Percentiles rank a stretch among this genome's conserved stretches.
Conservation (phyloP, 2,329 filamentous ascomycete species). For the Parascedosporium putredinis region DNA sequence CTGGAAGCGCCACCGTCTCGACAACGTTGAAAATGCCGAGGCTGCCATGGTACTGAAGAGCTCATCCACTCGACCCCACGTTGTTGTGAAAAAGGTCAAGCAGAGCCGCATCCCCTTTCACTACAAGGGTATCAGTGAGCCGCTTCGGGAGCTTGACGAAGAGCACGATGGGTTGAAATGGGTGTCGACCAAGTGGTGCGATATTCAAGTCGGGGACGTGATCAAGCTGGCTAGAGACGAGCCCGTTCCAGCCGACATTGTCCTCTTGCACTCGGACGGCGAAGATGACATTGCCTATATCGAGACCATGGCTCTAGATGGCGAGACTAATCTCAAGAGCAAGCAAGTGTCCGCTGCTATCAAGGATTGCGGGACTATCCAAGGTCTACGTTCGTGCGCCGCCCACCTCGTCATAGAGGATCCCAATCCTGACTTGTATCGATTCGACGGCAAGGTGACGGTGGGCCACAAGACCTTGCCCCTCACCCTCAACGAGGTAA, state of each 20-base stretch:
- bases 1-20: conserved; percentile 65
- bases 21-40: conserved; percentile 67
- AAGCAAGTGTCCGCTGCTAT: conserved; percentile 57
- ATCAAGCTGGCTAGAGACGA: conserved; percentile 55
- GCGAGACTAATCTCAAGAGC: conserved; percentile 72
- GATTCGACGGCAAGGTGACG: conserved; percentile 60
- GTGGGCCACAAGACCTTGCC: conserved; percentile 50
- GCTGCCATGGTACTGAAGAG: conserved; percentile 28
- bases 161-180: conserved; percentile 49
- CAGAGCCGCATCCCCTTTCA: conserved; percentile 9
- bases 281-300: conserved; percentile 73
- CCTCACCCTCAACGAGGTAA: conserved; percentile 68
- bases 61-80: conserved; percentile 5
- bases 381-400: conserved; percentile 39
- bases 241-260: conserved; percentile 70
- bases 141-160: conserved; percentile 32
- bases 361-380: conserved; percentile 44
- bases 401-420: conserved; percentile 65
- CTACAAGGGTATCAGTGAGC: conserved; percentile 3
- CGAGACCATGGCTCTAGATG: conserved; percentile 76
- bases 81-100: not conserved
- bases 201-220: conserved; percentile 39
- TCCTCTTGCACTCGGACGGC: conserved; percentile 66
- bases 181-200: conserved; percentile 35
- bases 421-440: conserved; percentile 68